Percentiles rank a stretch among this genome's conserved stretches.
Evolutionary conservation across 768 basidiomycete genomes (phyloP).

Genomic region (Auricularia sp.): DNA sequence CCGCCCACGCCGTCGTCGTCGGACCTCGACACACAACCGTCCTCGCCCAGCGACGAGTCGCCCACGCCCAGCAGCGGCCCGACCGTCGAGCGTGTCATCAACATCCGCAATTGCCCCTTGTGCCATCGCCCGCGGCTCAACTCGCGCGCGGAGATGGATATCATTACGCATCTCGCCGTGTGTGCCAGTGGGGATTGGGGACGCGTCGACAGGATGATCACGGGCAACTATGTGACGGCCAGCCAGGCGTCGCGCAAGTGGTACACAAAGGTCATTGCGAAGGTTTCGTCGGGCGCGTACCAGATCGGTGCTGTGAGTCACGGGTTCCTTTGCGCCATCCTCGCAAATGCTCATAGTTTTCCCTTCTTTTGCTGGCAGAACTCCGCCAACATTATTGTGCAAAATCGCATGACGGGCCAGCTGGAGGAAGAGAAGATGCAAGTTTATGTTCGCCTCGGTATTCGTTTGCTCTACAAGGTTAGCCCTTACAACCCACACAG

Average conservation of each 20-base stretch:
- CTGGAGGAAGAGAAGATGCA: slow-evolving; percentile 98
- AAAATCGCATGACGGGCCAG: slow-evolving; percentile 75
- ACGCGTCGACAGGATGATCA: slow-evolving; percentile 78
- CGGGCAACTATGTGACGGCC: slow-evolving; percentile 89
- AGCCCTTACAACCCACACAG: slow-evolving; percentile 2
- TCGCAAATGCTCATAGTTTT: no score
- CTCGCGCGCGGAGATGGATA: slow-evolving; percentile 85
- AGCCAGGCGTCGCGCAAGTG: slow-evolving; percentile 95
- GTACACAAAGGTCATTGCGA: slow-evolving; percentile 83
- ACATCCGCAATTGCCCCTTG: slow-evolving; percentile 87
- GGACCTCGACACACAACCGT: slow-evolving; percentile 19
- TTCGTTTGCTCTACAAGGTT: slow-evolving; percentile 82
- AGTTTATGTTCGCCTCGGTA: slow-evolving; percentile 85
- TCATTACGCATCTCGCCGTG: slow-evolving; percentile 92
- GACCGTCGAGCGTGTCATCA: slow-evolving; percentile 77
- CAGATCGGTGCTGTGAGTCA: slow-evolving; percentile 73
- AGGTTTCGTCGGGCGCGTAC: slow-evolving; percentile 82
- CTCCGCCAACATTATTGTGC: slow-evolving; percentile 96
- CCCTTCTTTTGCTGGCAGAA: slow-evolving; percentile 56
- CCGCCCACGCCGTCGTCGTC: slow-evolving; percentile 12
- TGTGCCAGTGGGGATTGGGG: slow-evolving; percentile 93
- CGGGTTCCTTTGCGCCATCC: no score
- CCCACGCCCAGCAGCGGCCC: not conserved
- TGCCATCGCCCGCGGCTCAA: slow-evolving; percentile 83
- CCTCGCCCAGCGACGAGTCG: slow-evolving; percentile 21